phyloP scores from a whole-genome alignment of 345 rosid genomes.

The Draba incana region DNA sequence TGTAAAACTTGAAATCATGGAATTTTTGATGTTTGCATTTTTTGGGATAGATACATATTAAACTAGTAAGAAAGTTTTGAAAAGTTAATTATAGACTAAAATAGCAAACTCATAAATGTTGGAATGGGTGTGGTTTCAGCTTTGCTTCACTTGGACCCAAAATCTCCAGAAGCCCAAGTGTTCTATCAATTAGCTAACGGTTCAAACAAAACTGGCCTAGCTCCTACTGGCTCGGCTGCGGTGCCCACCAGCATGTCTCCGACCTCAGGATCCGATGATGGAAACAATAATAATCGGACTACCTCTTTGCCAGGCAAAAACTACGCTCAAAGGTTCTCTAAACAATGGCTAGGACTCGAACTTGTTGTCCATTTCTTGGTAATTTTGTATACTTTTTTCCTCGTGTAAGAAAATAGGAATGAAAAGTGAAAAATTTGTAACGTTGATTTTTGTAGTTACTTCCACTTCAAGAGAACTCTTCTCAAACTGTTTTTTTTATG shows the following conservation, averaged over 20 bases:
- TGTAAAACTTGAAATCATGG: not conserved
- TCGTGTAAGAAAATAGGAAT: not conserved
- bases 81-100: not conserved
- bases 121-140: slow-evolving; percentile 24
- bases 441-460: slow-evolving; percentile 11
- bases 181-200: slow-evolving; percentile 53
- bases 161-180: slow-evolving; percentile 71
- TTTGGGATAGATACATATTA: not conserved
- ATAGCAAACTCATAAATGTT: not conserved
- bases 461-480: slow-evolving; percentile 21
- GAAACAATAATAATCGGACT: slow-evolving; percentile 10
- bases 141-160: slow-evolving; percentile 57
- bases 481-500: slow-evolving; percentile 12
- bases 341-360: slow-evolving; percentile 28
- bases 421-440: not conserved
- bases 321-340: slow-evolving; percentile 26
- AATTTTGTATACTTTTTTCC: not conserved
- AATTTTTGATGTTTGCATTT: not conserved
- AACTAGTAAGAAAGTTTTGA: not conserved
- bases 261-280: slow-evolving; percentile 24
- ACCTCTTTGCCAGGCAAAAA: slow-evolving; percentile 26
- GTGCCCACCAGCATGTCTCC: slow-evolving; percentile 32
- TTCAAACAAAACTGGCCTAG: slow-evolving; percentile 33
- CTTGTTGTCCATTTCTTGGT: slow-evolving; percentile 11
- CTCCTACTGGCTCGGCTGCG: slow-evolving; percentile 29